phyloP scores from a whole-genome alignment of 225 moss, liverwort and hornwort species.

The Sphagnum tenellum region DNA sequence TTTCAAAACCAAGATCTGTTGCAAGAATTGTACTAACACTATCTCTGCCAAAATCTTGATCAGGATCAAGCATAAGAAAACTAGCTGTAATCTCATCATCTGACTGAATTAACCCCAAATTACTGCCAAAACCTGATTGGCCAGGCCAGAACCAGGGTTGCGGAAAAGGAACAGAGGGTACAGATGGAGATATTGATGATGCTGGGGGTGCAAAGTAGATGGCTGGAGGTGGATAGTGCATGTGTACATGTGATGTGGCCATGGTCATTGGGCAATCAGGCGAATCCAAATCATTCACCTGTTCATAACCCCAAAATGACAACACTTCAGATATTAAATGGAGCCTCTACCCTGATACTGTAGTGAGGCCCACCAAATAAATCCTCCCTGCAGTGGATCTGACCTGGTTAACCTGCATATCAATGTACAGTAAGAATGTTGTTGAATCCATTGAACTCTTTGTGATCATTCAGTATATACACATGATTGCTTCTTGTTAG shows the following conservation, averaged over 20 bases:
- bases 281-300: constrained; percentile 98
- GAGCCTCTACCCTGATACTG: too few species aligned
- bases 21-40: too few species aligned
- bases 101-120: constrained; percentile 42
- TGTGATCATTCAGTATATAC: too few species aligned
- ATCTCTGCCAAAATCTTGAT: constrained; percentile 58
- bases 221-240: constrained; percentile 84
- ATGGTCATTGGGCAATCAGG: constrained; percentile 98
- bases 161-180: constrained; percentile 64
- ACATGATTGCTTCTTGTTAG: too few species aligned
- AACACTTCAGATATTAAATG: too few species aligned
- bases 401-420: too few species aligned
- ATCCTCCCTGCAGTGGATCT: too few species aligned
- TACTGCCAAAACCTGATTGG: constrained; percentile 50
- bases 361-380: too few species aligned
- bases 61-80: constrained; percentile 11
- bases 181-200: constrained; percentile 42
- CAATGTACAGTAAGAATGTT: too few species aligned
- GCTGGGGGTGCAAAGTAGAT: constrained; percentile 66
- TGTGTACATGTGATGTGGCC: constrained; percentile 93
- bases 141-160: constrained; percentile 79
- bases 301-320: constrained; percentile 8
- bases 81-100: constrained; percentile 45
- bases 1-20: constrained; percentile 51
- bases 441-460: too few species aligned